Conservation (phyloP, 495 filamentous ascomycete genomes). For the Glutinoglossum americanum region DNA sequence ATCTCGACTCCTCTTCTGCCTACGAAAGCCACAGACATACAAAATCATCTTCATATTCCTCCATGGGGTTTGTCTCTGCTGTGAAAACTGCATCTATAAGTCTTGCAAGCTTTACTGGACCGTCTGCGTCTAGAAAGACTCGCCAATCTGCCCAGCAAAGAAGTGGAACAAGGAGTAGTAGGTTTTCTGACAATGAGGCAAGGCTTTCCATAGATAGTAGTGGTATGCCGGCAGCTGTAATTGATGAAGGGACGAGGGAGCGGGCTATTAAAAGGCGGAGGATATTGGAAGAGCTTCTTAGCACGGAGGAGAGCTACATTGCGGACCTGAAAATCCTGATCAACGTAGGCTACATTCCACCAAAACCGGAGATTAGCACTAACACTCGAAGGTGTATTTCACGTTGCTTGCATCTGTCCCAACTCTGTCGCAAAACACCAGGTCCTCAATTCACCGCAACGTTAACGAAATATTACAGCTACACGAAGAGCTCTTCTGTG, state of each 20-base stretch:
- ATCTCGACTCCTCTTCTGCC: neutral
- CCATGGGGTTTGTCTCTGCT: slow-evolving; percentile 48
- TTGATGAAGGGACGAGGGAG: slow-evolving; percentile 47
- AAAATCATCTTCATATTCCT: slow-evolving; percentile 45
- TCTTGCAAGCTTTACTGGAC: slow-evolving; percentile 36
- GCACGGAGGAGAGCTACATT: slow-evolving; percentile 75
- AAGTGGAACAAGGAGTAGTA: slow-evolving; percentile 40
- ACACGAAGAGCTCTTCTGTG: slow-evolving; percentile 45
- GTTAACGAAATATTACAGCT: slow-evolving; percentile 47
- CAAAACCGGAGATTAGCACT: slow-evolving; percentile 11
- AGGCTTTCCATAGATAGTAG: slow-evolving; percentile 48
- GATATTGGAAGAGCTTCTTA: slow-evolving; percentile 64
- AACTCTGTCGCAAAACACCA: slow-evolving; percentile 29
- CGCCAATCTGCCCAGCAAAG: slow-evolving; percentile 20
- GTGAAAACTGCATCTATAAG: slow-evolving; percentile 61
- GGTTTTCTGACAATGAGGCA: slow-evolving; percentile 31
- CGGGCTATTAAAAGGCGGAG: slow-evolving; percentile 52
- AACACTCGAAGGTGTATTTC: slow-evolving; percentile 34
- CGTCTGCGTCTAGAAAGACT: neutral
- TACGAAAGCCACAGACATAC: slow-evolving; percentile 11
- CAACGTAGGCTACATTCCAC: slow-evolving; percentile 30
- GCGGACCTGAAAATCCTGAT: slow-evolving; percentile 65
- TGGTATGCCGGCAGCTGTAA: slow-evolving; percentile 26
- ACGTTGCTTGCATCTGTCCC: slow-evolving; percentile 40
- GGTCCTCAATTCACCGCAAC: slow-evolving; percentile 41